Conservation (phyloP, 2,329 filamentous ascomycete genomes). For the Pseudopyricularia cyperi region DNA sequence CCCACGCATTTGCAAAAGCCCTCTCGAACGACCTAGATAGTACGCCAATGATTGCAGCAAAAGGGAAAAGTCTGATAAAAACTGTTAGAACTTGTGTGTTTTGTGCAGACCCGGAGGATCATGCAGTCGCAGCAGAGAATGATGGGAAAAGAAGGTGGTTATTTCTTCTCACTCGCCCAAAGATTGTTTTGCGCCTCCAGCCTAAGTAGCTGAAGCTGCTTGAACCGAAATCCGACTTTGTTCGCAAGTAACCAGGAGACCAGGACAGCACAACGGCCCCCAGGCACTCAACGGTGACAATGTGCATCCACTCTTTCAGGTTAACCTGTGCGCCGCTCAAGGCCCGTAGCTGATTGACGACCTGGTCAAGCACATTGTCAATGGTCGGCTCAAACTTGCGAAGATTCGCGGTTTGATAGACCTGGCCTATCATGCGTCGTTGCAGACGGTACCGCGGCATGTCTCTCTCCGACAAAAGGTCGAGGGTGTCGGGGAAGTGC, state of each 20-base stretch:
- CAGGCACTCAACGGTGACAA: slow-evolving; percentile 37
- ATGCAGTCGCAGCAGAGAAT: too few species aligned
- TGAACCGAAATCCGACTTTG: slow-evolving; percentile 30
- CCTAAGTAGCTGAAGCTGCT: slow-evolving; percentile 33
- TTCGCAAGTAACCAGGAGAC: slow-evolving; percentile 33
- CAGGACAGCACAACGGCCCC: slow-evolving; percentile 35
- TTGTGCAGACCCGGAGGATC: too few species aligned
- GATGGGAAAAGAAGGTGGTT: background rate
- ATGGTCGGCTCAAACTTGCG: slow-evolving; percentile 26
- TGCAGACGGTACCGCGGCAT: slow-evolving; percentile 33
- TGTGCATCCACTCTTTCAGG: slow-evolving; percentile 43
- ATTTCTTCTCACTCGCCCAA: slow-evolving; percentile 21
- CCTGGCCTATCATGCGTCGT: slow-evolving; percentile 32
- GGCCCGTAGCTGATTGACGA: slow-evolving; percentile 19
- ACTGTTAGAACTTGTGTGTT: background rate
- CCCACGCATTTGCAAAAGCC: slow-evolving; percentile 28
- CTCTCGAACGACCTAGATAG: slow-evolving; percentile 22
- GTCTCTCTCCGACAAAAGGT: slow-evolving; percentile 36
- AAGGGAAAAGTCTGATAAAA: slow-evolving; percentile 25
- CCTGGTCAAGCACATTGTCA: slow-evolving; percentile 23
- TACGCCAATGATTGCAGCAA: slow-evolving; percentile 23
- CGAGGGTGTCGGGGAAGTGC: slow-evolving; percentile 28
- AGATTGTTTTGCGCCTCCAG: slow-evolving; percentile 38
- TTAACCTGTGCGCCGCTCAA: slow-evolving; percentile 28
- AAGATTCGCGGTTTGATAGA: slow-evolving; percentile 30